Evolutionary conservation across 176 grass and related monocot species (phyloP).

Genomic region (Lolium perenne): DNA sequence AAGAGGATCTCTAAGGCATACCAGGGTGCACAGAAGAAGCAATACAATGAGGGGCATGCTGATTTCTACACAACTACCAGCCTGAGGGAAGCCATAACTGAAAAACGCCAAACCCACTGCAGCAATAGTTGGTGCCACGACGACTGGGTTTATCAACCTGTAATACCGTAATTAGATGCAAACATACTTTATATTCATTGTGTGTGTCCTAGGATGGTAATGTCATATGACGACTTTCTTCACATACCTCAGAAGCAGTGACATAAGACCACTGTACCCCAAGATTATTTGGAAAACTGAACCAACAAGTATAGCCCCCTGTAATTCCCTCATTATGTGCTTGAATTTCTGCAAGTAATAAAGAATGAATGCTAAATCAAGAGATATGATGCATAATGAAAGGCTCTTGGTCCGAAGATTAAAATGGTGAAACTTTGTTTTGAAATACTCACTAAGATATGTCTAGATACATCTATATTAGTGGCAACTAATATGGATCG

Average conservation of each 20-base stretch:
- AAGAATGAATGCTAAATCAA: slow-evolving; percentile 12
- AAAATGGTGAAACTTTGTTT: slow-evolving; percentile 15
- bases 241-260: slow-evolving; percentile 89
- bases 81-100: slow-evolving; percentile 97
- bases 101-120: slow-evolving; percentile 89
- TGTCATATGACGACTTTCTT: background rate
- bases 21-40: slow-evolving; percentile 93
- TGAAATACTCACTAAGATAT: too few relatives aligned
- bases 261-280: slow-evolving; percentile 96
- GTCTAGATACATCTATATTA: too few relatives aligned
- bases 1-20: slow-evolving; percentile 39
- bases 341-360: slow-evolving; percentile 93
- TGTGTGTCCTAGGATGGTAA: slow-evolving; percentile 29
- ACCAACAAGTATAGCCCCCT: slow-evolving; percentile 94
- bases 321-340: slow-evolving; percentile 98
- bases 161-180: slow-evolving; percentile 3
- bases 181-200: slow-evolving; percentile 17
- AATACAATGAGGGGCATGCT: slow-evolving; percentile 91
- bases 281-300: slow-evolving; percentile 96
- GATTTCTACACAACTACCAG: slow-evolving; percentile 93
- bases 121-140: slow-evolving; percentile 93
- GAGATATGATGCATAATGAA: slow-evolving; percentile 12
- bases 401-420: slow-evolving; percentile 27
- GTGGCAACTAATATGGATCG: too few relatives aligned
- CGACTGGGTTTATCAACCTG: slow-evolving; percentile 98